Percentiles rank a stretch among this genome's conserved stretches.
These are phyloP conservation scores for Clarireedia paspali DNA, from an alignment of 2,329 filamentous ascomycete genomes.

Conservation along the genomic window DNA sequence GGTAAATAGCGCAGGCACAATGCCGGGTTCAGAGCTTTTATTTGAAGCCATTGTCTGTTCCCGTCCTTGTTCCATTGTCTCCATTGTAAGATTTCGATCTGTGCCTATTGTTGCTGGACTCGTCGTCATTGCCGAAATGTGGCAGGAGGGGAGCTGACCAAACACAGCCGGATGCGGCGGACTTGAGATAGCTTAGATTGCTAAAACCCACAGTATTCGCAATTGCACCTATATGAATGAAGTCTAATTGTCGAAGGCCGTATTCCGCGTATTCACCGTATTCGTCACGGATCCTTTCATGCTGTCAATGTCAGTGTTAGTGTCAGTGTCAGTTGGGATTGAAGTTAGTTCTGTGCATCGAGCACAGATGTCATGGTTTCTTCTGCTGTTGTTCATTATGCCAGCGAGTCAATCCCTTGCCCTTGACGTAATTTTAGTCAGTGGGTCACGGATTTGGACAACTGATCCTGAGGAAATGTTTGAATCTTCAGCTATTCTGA, in stretches of 20 bases:
- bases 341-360: not conserved
- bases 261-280: too few relatives aligned
- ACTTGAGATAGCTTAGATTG: not conserved
- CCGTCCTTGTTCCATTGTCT: conserved; percentile 6
- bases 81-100: not conserved
- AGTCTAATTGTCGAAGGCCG: not conserved
- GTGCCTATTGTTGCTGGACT: not conserved
- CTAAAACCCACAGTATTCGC: not conserved
- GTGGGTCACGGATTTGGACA: not conserved
- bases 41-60: conserved; percentile 2
- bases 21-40: not conserved
- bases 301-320: not conserved
- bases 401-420: not conserved
- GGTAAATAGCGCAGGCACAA: not conserved
- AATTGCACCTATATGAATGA: not conserved
- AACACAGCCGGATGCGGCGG: conserved; percentile 3
- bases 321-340: not conserved
- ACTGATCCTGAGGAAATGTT: not conserved
- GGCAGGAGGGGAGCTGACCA: conserved; percentile 1
- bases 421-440: not conserved
- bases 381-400: not conserved
- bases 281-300: too few relatives aligned
- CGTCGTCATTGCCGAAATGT: not conserved
- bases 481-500: too few relatives aligned
- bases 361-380: not conserved